Percentiles rank a stretch among this genome's conserved stretches.
These are phyloP conservation scores for Brassica napus DNA, from an alignment of 345 rosid genomes.

Conservation along the genomic window Da-Ae NC_063451.1:39619501-39620000, in stretches of 20 bases:
- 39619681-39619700: neutral
- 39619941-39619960: too few species aligned
- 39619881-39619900: too few species aligned
- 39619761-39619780: neutral
- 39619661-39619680: neutral
- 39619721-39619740: neutral
- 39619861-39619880: too few species aligned
- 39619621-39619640: neutral
- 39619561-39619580: neutral
- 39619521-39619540: slow-evolving; percentile 2
- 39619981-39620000: too few species aligned
- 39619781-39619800: neutral
- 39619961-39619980: too few species aligned
- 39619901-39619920: too few species aligned
- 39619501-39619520: neutral
- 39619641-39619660: neutral
- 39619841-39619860: too few species aligned
- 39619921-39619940: too few species aligned
- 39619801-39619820: neutral
- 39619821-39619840: neutral
- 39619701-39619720: neutral
- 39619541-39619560: slow-evolving; percentile 4
- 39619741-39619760: neutral
- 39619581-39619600: neutral
- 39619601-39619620: neutral